Percentiles rank a stretch among this genome's conserved stretches.
These are phyloP conservation scores for Leccinum obscurum DNA, from an alignment of 768 basidiomycete genomes.

Conservation along the genomic window DNA sequence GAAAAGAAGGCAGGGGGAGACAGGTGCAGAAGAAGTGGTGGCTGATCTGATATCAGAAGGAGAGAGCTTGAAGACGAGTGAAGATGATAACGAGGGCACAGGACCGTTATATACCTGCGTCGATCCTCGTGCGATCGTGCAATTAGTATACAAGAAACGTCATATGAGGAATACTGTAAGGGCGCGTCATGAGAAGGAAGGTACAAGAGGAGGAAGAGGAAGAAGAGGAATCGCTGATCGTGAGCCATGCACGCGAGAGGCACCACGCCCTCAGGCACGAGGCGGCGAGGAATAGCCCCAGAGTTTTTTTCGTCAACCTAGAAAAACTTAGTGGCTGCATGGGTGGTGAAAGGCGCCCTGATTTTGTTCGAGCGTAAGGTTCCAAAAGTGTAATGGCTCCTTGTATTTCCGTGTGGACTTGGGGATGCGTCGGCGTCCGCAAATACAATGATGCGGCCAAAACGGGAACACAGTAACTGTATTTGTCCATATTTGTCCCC, in stretches of 20 bases:
- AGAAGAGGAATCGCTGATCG: background rate
- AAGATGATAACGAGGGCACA: background rate
- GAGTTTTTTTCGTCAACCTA: no score
- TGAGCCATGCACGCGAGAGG: background rate
- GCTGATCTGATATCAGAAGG: background rate
- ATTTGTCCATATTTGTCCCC: constrained; percentile 6
- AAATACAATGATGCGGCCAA: constrained; percentile 21
- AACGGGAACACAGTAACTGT: constrained; percentile 28
- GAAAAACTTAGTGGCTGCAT: background rate
- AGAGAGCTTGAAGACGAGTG: constrained; percentile 14
- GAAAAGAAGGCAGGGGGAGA: constrained; percentile 1
- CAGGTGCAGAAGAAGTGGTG: background rate
- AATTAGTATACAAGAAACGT: constrained; percentile 13
- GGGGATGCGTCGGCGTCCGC: background rate
- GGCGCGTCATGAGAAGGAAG: background rate
- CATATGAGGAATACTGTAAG: constrained; percentile 16
- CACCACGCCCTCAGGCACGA: background rate
- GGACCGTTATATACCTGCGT: constrained; percentile 1
- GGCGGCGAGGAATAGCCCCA: background rate
- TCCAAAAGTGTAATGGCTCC: constrained; percentile 4
- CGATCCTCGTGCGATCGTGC: background rate
- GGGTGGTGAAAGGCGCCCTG: background rate
- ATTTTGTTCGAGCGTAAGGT: background rate
- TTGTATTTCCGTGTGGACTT: constrained; percentile 17
- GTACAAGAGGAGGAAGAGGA: background rate